phyloP scores from a whole-genome alignment of 1,284 basidiomycete species.

The Fomitopsis schrenkii region DNA sequence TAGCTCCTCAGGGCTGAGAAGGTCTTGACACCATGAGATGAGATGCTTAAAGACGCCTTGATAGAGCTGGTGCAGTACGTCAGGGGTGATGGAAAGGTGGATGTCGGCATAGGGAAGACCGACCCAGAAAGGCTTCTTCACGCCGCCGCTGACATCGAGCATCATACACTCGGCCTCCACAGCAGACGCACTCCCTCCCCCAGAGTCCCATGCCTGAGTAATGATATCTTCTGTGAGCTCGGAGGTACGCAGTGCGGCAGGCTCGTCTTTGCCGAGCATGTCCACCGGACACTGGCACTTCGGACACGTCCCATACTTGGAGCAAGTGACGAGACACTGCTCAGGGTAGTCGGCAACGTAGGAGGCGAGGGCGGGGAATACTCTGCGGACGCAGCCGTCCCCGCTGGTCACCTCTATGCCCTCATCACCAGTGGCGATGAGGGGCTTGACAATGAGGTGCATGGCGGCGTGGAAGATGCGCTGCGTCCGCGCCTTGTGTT shows the following conservation, averaged over 20 bases:
- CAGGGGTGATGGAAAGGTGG: slow-evolving; percentile 32
- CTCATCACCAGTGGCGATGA: slow-evolving; percentile 12
- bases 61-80: slow-evolving; percentile 40
- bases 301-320: slow-evolving; percentile 12
- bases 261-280: not conserved
- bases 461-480: slow-evolving; percentile 20
- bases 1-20: slow-evolving; percentile 12
- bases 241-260: slow-evolving; percentile 7
- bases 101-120: slow-evolving; percentile 32
- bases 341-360: slow-evolving; percentile 24
- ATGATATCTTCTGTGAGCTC: not conserved
- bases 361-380: slow-evolving; percentile 20
- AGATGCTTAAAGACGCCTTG: slow-evolving; percentile 31
- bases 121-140: slow-evolving; percentile 34
- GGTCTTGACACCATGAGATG: slow-evolving; percentile 18
- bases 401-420: slow-evolving; percentile 20
- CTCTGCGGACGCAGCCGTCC: too few relatives aligned
- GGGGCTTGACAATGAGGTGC: slow-evolving; percentile 11
- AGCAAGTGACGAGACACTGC: slow-evolving; percentile 2
- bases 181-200: not conserved
- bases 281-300: slow-evolving; percentile 7
- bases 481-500: not conserved
- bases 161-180: not conserved
- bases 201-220: not conserved
- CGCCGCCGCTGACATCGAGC: not conserved